Evolutionary conservation across 768 basidiomycete species (phyloP).

Genomic region (Scleroderma bovista): DNA sequence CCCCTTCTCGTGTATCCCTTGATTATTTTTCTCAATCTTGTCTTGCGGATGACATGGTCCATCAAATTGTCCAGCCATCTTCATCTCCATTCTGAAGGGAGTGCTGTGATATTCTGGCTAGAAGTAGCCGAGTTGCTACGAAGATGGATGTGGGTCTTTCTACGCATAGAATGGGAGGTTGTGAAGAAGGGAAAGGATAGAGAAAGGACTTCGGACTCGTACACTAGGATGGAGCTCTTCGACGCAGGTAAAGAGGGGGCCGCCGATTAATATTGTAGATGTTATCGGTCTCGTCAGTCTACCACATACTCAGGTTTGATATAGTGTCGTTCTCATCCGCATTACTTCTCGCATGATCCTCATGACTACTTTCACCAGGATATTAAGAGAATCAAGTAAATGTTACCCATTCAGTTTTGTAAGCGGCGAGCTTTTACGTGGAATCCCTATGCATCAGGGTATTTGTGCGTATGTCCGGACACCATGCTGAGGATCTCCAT

Average conservation of each 20-base stretch:
- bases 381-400: not conserved
- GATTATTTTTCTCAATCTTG: conserved; percentile 73
- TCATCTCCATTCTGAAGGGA: conserved; percentile 73
- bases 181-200: conserved; percentile 47
- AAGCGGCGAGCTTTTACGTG: too few species aligned
- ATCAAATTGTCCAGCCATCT: conserved; percentile 86
- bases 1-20: conserved; percentile 83
- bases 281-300: not conserved
- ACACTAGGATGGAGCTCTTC: conserved; percentile 12
- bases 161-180: conserved; percentile 95
- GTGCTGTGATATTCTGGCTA: conserved; percentile 79
- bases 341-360: too few species aligned
- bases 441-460: too few species aligned
- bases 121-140: conserved; percentile 86
- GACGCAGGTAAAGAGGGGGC: conserved; percentile 9
- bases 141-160: conserved; percentile 97
- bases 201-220: not conserved
- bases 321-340: too few species aligned
- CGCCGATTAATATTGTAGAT: conserved; percentile 9
- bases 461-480: too few species aligned
- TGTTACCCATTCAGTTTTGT: too few species aligned
- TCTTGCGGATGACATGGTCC: conserved; percentile 91
- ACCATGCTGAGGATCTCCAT: not conserved
- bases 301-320: not conserved
- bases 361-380: not conserved